These are phyloP conservation scores for Plantago major DNA, from an alignment of 257 asterid genomes.

Conservation along the genomic window DNA sequence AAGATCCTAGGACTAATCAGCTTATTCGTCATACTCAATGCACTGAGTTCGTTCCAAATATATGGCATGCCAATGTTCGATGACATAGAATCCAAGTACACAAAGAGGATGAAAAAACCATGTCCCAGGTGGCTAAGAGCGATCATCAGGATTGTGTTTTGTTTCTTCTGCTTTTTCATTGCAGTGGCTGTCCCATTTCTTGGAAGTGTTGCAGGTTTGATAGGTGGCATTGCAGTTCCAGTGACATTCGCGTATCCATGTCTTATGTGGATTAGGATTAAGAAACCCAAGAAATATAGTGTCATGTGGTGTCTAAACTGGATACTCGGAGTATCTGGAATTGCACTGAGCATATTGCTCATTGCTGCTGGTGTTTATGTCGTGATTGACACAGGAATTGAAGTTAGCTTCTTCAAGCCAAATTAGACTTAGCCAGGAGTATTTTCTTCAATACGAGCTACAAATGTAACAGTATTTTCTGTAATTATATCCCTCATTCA, in stretches of 20 bases:
- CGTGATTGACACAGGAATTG: conserved; percentile 35
- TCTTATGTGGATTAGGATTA: conserved; percentile 85
- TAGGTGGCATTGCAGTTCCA: conserved; percentile 76
- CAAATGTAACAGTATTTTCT: not conserved
- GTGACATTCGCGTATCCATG: conserved; percentile 77
- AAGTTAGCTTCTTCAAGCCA: conserved; percentile 39
- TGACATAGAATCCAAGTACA: conserved; percentile 61
- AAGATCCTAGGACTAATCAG: conserved; percentile 43
- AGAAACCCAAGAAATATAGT: conserved; percentile 53
- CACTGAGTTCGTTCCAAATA: conserved; percentile 72
- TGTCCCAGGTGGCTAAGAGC: conserved; percentile 87
- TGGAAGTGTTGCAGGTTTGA: conserved; percentile 66
- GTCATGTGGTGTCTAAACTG: conserved; percentile 65
- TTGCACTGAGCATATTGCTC: conserved; percentile 48
- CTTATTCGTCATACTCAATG: conserved; percentile 55
- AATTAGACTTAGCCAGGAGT: conserved; percentile 8
- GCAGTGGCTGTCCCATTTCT: conserved; percentile 88
- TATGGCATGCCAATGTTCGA: conserved; percentile 89
- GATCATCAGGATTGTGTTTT: conserved; percentile 45
- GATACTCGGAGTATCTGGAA: conserved; percentile 62
- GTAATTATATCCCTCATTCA: not conserved
- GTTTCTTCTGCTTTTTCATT: conserved; percentile 51
- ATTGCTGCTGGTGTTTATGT: conserved; percentile 53
- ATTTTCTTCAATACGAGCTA: not conserved
- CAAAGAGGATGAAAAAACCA: conserved; percentile 49